phyloP scores from a whole-genome alignment of 1,284 basidiomycete genomes.

The Chalciporus sp. region DNA sequence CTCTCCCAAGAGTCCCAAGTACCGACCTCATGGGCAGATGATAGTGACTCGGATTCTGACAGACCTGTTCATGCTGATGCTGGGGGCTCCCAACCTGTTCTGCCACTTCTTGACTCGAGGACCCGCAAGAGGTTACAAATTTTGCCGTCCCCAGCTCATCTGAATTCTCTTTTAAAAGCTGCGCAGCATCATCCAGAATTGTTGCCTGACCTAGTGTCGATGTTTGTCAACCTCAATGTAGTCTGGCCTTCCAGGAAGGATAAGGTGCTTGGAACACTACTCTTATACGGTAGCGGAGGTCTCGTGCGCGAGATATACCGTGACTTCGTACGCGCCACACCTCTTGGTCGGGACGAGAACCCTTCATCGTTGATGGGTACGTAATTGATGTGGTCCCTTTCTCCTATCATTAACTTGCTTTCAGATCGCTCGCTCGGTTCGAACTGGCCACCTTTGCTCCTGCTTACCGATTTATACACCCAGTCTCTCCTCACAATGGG shows the following conservation, averaged over 20 bases:
- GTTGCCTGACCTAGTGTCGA: constrained; percentile 46
- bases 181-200: constrained; percentile 40
- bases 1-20: constrained; percentile 24
- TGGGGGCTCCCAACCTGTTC: constrained; percentile 34
- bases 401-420: neutral
- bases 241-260: constrained; percentile 65
- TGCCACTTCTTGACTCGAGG: constrained; percentile 53
- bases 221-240: constrained; percentile 55
- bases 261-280: constrained; percentile 49
- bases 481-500: constrained; percentile 90
- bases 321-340: constrained; percentile 61
- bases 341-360: constrained; percentile 54
- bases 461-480: constrained; percentile 84
- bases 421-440: constrained; percentile 48
- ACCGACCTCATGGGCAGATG: constrained; percentile 31
- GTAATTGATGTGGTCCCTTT: constrained; percentile 12
- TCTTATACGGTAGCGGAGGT: constrained; percentile 55
- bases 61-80: constrained; percentile 33
- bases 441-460: constrained; percentile 71
- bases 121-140: constrained; percentile 58
- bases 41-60: constrained; percentile 37
- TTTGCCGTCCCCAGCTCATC: constrained; percentile 50
- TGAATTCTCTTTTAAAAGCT: constrained; percentile 50
- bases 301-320: constrained; percentile 78
- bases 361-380: constrained; percentile 44